Base-by-base conservation (phyloP, 1,284 basidiomycete genomes). In the Sphaerobolus stellatus region DNA sequence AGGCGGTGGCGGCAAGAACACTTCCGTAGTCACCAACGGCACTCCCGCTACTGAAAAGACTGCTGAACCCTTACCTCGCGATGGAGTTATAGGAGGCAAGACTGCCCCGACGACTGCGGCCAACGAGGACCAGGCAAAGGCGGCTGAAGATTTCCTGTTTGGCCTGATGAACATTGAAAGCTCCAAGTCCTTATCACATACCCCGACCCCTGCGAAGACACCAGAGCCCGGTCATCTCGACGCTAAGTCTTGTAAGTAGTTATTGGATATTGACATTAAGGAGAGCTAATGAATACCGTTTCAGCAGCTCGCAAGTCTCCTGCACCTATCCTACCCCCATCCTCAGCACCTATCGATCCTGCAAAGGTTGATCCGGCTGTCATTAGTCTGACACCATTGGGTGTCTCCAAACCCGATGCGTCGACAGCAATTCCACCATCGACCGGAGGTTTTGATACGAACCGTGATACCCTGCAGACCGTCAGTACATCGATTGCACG, bases 1-100 rank as follows among this genome's bases (percentile, higher is more conserved):
- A 31, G 27, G 11, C 13, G 28, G 65, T 66, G 44, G 36, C 16
- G 51, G 5, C 28, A 24, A 54, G 28, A 43, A 31, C 36, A 47
- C 41, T 43, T 36, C 36, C 38, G 45, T 14, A 30, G 24, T 28
- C 18, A 74, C 77, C 59, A 82, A 81, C 64, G 79, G 79, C 50
- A 79, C 72, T 64, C 69, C 61, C 13, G 53, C 50, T 38, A 54
- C 68, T 20, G 66, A 68, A 41, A 70, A 61, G 11, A 53, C 50
- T 34, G 54, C 68, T 20, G 66, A 68, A 43, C 55, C 62, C n/a
- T 58, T 31, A 4, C 28, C 41, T 13, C 3, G 16, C 20, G 51
- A 52, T 16, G 45, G 34, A 2, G n/a, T n/a, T n/a, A n/a, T n/a
- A n/a, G n/a, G n/a, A n/a, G n/a, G n/a, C n/a, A n/a, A n/a, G n/a